Base-by-base conservation (phyloP, 192 early-diverging fungal species). In the Lobulomyces angularis region DNA sequence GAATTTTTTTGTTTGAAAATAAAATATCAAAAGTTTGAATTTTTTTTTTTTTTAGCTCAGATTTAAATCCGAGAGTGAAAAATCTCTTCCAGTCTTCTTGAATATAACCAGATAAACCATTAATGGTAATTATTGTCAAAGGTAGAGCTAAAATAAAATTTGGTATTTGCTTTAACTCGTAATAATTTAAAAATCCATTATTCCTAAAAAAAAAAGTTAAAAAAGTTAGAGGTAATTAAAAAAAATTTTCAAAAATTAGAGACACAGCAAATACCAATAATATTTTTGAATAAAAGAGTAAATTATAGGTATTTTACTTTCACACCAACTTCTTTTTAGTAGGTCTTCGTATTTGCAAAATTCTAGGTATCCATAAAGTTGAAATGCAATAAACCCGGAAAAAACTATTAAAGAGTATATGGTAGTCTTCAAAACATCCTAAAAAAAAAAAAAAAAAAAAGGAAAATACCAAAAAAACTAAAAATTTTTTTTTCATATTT, bases 131-230 rank as follows among this genome's bases (percentile, higher is more conserved):
- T 0, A 46, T 29, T 24, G 83, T 64, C 63, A 89, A 84, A 3
- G 90, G 90, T 14, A 67, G 52, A 0, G 87, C 87, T 18, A 95
- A 61, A 9, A 84, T 46, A 65, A 95, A 95, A 61, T 91, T 91
- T 4, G 88, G 88, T n/a, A 89, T 63, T 53, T 95, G 83, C 39
- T 80, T 68, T 7, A 74, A 23, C 20, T 81, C 69, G 45, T 77
- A 95, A 59, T 95, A 95, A 1, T 61, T 46, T 18, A 95, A 48
- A 51, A 95, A 86, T 2, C 90, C 90, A 43, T 71, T 65, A 54
- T 89, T 78, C 87, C 82, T 85, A 41, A 9, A 29, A 23, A 35
- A 21, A 43, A 33, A 11, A 38, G n/a, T 27, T 43, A 29, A 34
- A 18, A 14, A 20, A 25, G 24, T 19, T 29, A 30, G 36, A 37